Evolutionary conservation across 2,329 filamentous ascomycete species (phyloP).

Genomic region (Neodidymelliopsis sp.): DNA sequence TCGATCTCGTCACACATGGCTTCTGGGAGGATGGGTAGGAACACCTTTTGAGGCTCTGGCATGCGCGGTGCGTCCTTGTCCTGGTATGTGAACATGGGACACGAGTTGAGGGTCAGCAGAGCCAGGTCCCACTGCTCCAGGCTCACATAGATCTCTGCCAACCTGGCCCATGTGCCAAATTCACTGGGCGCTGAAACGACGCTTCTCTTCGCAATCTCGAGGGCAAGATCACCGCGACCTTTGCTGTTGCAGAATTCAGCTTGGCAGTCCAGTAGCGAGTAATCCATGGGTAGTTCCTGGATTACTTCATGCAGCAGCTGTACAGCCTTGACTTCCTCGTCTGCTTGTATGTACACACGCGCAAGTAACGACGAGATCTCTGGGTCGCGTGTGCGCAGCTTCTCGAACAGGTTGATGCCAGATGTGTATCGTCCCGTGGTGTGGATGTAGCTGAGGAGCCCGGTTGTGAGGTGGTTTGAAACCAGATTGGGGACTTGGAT

Average conservation of each 20-base stretch:
- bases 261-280: conserved; percentile 93
- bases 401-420: conserved; percentile 97
- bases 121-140: conserved; percentile 98
- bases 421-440: conserved; percentile 94
- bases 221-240: conserved; percentile 82
- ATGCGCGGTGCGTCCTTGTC: conserved; percentile 96
- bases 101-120: conserved; percentile 93
- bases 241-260: conserved; percentile 91
- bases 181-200: conserved; percentile 96
- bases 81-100: conserved; percentile 99
- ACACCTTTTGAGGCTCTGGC: conserved; percentile 89
- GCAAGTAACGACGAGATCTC: conserved; percentile 94
- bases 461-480: conserved; percentile 93
- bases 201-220: conserved; percentile 92
- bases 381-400: conserved; percentile 86
- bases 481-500: conserved; percentile 98
- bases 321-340: conserved; percentile 96
- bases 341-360: conserved; percentile 89
- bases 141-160: conserved; percentile 92
- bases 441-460: conserved; percentile 90
- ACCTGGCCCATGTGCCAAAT: conserved; percentile 93
- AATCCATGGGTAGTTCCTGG: conserved; percentile 95
- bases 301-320: conserved; percentile 86
- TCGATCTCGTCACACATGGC: conserved; percentile 96
- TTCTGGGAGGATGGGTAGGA: conserved; percentile 85